A percentile compares a stretch with the other conserved stretches of the same genome.
These are phyloP conservation scores for Nitzschia putrida DNA, from an alignment of 108 stramenopile species.

Conservation along the genomic window DNA sequence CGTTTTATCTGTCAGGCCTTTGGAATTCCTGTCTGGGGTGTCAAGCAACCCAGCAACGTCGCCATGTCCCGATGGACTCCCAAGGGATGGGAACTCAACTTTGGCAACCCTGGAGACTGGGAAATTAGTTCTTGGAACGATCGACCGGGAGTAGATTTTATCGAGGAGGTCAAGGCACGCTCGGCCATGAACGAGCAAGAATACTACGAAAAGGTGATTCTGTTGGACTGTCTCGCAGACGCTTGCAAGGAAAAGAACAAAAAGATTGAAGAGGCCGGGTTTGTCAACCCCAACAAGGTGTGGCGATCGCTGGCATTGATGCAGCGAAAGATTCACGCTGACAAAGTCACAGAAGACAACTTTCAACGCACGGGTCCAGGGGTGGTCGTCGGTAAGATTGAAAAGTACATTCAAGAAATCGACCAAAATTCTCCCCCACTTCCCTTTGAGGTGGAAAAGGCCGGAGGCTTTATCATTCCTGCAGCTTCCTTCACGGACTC, in stretches of 20 bases:
- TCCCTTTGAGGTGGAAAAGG: constrained; percentile 29
- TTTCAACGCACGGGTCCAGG: constrained; percentile 33
- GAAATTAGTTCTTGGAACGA: constrained; percentile 42
- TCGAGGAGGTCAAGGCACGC: constrained; percentile 38
- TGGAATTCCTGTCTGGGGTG: constrained; percentile 58
- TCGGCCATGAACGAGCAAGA: constrained; percentile 30
- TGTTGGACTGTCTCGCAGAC: constrained; percentile 45
- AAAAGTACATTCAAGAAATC: constrained; percentile 40
- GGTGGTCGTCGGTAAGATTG: constrained; percentile 38
- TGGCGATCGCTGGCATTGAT: constrained; percentile 51
- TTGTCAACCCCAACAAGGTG: constrained; percentile 43
- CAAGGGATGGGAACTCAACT: constrained; percentile 44
- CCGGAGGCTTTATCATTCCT: constrained; percentile 29
- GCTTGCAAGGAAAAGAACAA: constrained; percentile 45
- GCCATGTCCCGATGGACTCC: constrained; percentile 51
- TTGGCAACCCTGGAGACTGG: constrained; percentile 37
- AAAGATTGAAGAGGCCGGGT: constrained; percentile 23
- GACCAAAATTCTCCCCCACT: constrained; percentile 28
- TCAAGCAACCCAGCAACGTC: constrained; percentile 49
- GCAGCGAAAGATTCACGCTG: constrained; percentile 37
- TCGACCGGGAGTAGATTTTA: constrained; percentile 36
- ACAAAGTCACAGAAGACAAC: constrained; percentile 8
- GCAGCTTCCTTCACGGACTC: constrained; percentile 31
- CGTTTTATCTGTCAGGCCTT: constrained; percentile 50
- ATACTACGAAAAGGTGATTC: constrained; percentile 36